Base-by-base conservation (phyloP, 768 basidiomycete genomes). In the Kwoniella mangroviensis region DNA sequence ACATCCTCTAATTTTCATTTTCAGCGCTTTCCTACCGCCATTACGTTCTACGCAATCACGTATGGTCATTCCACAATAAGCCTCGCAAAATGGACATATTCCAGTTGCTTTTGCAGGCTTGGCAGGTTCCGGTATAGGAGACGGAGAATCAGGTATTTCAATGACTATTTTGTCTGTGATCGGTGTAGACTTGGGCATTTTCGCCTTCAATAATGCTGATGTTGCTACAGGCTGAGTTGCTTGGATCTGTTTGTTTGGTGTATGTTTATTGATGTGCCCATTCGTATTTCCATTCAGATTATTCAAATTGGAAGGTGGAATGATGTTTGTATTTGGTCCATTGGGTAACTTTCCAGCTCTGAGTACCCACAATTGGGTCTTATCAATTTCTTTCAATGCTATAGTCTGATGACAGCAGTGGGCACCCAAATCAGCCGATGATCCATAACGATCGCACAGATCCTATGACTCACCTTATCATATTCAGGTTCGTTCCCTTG, bases 51-150 rank as follows among this genome's bases (percentile, higher is more conserved):
- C 58, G 53, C 70, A 71, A 10, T 24, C 40, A 13, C 61, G 60
- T 26, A 72, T 57, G 13, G 22, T 26, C 57, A 40, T 19, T 17
- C 60, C 61, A 26, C 70, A 72, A 17, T 13, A 22, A 7, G 13
- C 34, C 28, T 72, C 55, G 57, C 70, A 72, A 63, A 58, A 72
- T 15, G 60, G n/a, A 53, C 70, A 72, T 17, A 28, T 57, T 15
- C 4, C 34, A 34, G 57, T 12, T 28, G 11, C n/a, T 61, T 40
- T 42, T 49, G 40, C 13, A 22, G 24, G 21, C 63, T 34, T 34
- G 34, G n/a, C 4, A 63, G 17, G 42, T 19, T 26, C n/a, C 15
- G n/a, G 49, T 45, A 40, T 34, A 52, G 21, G 49, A 49, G 63
- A 21, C 56, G 55, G 40, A 43, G 53, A 58, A 43, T 42, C 40